Evolutionary conservation across 371 early-diverging fungal species (phyloP), one percentile per base, ranked within the genome.

Genomic region (Rhizopus stolonifer): DNA sequence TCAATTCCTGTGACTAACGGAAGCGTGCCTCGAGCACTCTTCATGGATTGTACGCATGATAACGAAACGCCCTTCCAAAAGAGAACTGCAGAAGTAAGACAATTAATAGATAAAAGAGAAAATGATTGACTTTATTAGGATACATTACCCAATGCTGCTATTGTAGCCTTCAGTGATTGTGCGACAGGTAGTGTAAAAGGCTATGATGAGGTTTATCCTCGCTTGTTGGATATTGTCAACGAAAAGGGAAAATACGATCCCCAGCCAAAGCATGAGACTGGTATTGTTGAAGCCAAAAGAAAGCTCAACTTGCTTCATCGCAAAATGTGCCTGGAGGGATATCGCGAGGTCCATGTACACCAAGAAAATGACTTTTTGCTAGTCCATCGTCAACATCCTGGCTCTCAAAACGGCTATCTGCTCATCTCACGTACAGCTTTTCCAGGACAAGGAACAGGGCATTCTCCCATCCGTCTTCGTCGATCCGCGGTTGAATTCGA

Each of bases 41-140:
- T 96, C 65, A 95, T 96, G 89, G 99, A 98, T 63, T 95, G 95
- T 76, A 97, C 99, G 7, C 99, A 98, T 61, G 99, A 98, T 72
- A 98, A 98, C 66, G 93, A 95, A 69, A 91, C 93, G 0, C 97
- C 97, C 0, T 82, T 87, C 21, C 94, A 97, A 67, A 92, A 91
- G 60, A 79, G 96, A 46, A 84, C 87, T 0, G 87, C 84, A 7
- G 70, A 74, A 46, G 67, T 61, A 54, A 29, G 10, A 29, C 31
- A 7, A 29, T 29, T n/a, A n/a, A n/a, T n/a, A n/a, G n/a, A n/a
- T n/a, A n/a, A n/a, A n/a, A n/a, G n/a, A n/a, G n/a, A n/a, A n/a
- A n/a, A n/a, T n/a, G n/a, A n/a, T n/a, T n/a, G n/a, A n/a, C n/a
- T n/a, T n/a, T n/a, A n/a, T n/a, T n/a, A 84, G 60, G 98, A 97